Evolutionary conservation across 805 yeast species (phyloP).

Genomic region (Candida ortonii): DNA sequence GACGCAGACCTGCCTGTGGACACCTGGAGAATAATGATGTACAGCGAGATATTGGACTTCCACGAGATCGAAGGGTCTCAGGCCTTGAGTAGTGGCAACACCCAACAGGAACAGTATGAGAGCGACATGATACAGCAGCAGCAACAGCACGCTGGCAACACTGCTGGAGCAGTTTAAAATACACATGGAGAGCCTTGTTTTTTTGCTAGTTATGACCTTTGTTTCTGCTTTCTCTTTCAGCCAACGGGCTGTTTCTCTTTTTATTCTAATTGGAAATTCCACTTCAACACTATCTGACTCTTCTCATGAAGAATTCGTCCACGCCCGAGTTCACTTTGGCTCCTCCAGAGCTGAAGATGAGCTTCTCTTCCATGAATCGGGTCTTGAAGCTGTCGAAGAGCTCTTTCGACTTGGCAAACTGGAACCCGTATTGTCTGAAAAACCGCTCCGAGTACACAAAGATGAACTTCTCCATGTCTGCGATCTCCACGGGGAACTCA

Average conservation of each 20-base stretch:
- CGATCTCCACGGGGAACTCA: constrained; percentile 19
- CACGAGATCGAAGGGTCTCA: constrained; percentile 71
- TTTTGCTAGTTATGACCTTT: no score
- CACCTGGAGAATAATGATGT: constrained; percentile 99
- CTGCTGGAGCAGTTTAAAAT: constrained; percentile 4
- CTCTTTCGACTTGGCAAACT: constrained; percentile 28
- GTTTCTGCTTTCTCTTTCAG: no score
- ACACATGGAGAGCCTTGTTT: no score
- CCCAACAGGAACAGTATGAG: constrained; percentile 23
- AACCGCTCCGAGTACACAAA: constrained; percentile 33
- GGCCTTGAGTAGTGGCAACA: constrained; percentile 16
- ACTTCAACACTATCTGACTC: constrained; percentile 15
- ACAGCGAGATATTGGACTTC: constrained; percentile 92
- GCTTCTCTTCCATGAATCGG: constrained; percentile 34
- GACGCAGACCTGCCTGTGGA: constrained; percentile 97
- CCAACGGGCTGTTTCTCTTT: no score
- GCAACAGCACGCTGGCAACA: constrained; percentile 16
- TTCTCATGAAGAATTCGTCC: constrained; percentile 23
- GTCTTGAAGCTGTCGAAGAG: constrained; percentile 30
- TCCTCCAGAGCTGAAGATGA: constrained; percentile 13
- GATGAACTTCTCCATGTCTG: constrained; percentile 34
- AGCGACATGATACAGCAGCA: constrained; percentile 26
- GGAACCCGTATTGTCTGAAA: constrained; percentile 26
- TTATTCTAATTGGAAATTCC: no score
- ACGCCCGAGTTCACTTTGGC: constrained; percentile 14